Base-by-base conservation (phyloP, 768 basidiomycete species). In the Trametes meyenii region DNA sequence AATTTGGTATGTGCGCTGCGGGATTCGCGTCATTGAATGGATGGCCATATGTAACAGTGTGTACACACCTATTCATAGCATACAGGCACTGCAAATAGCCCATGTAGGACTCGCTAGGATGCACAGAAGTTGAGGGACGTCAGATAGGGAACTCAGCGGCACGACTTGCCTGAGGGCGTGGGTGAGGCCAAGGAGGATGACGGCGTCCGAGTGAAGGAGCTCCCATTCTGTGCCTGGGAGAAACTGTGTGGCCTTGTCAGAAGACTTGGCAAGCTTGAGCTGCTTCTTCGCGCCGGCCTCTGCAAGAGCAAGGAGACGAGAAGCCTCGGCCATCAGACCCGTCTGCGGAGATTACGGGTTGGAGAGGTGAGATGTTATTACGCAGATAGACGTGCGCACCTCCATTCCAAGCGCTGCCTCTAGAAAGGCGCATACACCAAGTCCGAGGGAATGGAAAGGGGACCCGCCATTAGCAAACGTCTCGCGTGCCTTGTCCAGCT, bases 371-470 rank as follows among this genome's bases (percentile, higher is more conserved):
- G 52, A 33, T n/a, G 46, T 43, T 6, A 36, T 19, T 3, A 39
- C 33, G n/a, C 10, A 7, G n/a, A 50, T 40, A 43, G 45, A 17
- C 6, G 39, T 38, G 71, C 75, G 13, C 39, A 87, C 88, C 82
- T 93, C 91, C 85, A 92, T 85, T n/a, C 89, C 88, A 14, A 92
- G 75, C 0, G 87, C 89, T 0, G 90, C 92, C 71, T 91, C 86
- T 45, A 92, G 75, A 66, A 92, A 92, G 0, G 84, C 82, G 60
- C 86, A 87, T 0, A 87, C 85, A 16, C 90, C 91, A 0, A 84
- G 75, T 1, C 91, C 91, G 60, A 92, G 78, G 19, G 83, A 77
- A 71, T 93, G 90, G 67, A 90, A 88, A 0, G 91, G 85, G 40
- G 87, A 87, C 38, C 83, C 79, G 10, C 74, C 57, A 14, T 69